Evolutionary conservation across 1,284 basidiomycete species (phyloP), one percentile per base, ranked within the genome.

Genomic region (Irpex sp.): DNA sequence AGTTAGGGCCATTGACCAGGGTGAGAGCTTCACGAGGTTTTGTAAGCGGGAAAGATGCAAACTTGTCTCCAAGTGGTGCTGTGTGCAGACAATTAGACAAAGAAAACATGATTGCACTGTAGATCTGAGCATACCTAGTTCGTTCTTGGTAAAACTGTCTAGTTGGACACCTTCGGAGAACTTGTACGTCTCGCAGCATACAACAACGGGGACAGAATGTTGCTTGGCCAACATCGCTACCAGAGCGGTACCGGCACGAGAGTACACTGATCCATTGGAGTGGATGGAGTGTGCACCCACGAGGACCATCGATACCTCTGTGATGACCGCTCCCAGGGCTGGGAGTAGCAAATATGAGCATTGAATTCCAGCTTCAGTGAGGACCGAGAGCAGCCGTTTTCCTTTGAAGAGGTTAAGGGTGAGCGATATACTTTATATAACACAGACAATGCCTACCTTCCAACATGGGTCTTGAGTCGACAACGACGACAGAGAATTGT

Each of bases 101-200:
- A 8, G 28, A 42, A 7, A 21, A 58, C 6, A 19, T 48, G 36
- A 64, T 45, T 37, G 59, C 42, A 47, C 48, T 53, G 35, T n/a
- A 55, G 58, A 63, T 58, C 5, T 5, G 3, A 3, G 45, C 80
- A 71, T 68, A 89, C 95, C 94, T 39, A 97, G 79, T 75, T 99
- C 97, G 72, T 99, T 99, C 73, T 93, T 94, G 35, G 93, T 94
- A 66, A 99, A 94, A 36, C 91, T 91, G 74, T 99, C 97, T 57
- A 99, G 80, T 73, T 94, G 90, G 39, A 99, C 90, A 39, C 88
- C 86, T 68, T 99, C 97, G 21, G 91, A 91, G 70, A 97, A 98
- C 74, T 99, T 99, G 81, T 98, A 98, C 18, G 97, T 99, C 77
- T 99, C 97, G 68, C 96, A 97, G 69, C 95, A 98, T 16, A 96